phyloP scores from a whole-genome alignment of 306 rosid species.

The Medicago ruthenica region DNA sequence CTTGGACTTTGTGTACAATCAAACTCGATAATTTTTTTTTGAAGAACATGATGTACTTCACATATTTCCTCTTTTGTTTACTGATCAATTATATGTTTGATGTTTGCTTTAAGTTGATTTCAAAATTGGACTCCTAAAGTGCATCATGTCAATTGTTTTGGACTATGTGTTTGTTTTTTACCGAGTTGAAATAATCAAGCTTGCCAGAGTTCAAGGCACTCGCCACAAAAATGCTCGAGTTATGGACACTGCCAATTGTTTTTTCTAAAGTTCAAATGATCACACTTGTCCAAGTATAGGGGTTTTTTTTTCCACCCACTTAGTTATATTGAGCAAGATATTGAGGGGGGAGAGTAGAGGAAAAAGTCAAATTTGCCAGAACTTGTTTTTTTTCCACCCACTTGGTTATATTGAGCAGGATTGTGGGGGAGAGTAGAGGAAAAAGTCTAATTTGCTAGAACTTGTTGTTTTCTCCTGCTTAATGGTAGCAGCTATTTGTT shows the following conservation, averaged over 20 bases:
- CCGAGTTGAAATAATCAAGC: neutral
- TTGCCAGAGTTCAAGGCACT: neutral
- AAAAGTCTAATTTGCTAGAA: neutral
- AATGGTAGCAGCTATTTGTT: too few relatives aligned
- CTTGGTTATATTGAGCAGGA: neutral
- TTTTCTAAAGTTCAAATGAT: neutral
- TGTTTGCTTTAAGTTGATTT: neutral
- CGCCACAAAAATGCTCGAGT: neutral
- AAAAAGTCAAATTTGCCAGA: neutral
- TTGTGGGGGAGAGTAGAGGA: neutral
- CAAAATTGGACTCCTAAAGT: neutral
- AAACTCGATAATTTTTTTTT: neutral
- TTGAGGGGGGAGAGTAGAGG: neutral
- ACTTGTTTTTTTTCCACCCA: neutral
- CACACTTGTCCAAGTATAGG: neutral
- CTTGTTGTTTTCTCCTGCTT: neutral
- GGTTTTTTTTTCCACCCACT: neutral
- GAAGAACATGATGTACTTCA: neutral
- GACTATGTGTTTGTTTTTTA: neutral
- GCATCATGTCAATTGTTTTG: neutral
- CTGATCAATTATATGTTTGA: neutral
- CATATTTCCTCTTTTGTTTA: neutral
- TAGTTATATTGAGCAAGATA: neutral
- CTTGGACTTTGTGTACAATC: conserved; percentile 7
- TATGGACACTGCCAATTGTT: neutral